Percentiles rank a stretch among this genome's conserved stretches.
phyloP scores from a whole-genome alignment of 306 rosid genomes.

The Hippophae gyantsensis region DNA sequence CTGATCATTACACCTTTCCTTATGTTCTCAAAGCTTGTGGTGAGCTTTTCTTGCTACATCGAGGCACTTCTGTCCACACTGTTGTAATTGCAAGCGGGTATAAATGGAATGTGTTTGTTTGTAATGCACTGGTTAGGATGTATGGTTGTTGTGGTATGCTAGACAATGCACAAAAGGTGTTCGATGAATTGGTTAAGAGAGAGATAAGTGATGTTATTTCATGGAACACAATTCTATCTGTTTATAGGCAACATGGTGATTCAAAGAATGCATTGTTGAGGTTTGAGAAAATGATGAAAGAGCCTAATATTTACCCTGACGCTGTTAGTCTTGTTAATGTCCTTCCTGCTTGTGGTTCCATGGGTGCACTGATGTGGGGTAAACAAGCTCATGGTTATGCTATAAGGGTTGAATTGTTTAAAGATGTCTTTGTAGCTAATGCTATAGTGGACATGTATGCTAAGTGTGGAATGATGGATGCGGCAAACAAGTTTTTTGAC shows the following conservation, averaged over 20 bases:
- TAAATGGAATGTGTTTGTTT: slow-evolving; percentile 58
- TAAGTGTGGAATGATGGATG: slow-evolving; percentile 61
- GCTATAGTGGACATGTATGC: slow-evolving; percentile 73
- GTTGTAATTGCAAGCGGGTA: slow-evolving; percentile 36
- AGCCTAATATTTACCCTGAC: slow-evolving; percentile 27
- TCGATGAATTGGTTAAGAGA: slow-evolving; percentile 47
- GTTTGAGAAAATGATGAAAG: slow-evolving; percentile 37
- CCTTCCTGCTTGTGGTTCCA: slow-evolving; percentile 63
- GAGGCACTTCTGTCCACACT: slow-evolving; percentile 49
- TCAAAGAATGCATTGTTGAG: slow-evolving; percentile 27
- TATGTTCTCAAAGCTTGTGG: slow-evolving; percentile 69
- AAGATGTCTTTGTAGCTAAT: slow-evolving; percentile 78
- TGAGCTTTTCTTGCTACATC: slow-evolving; percentile 23
- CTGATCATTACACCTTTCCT: slow-evolving; percentile 68
- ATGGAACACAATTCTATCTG: slow-evolving; percentile 68
- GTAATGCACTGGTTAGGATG: slow-evolving; percentile 67
- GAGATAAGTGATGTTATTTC: slow-evolving; percentile 61
- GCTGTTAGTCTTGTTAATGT: slow-evolving; percentile 62
- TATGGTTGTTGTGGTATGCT: slow-evolving; percentile 50
- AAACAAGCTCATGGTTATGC: slow-evolving; percentile 61
- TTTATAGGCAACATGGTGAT: slow-evolving; percentile 35
- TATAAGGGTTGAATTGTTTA: slow-evolving; percentile 48
- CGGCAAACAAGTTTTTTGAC: slow-evolving; percentile 54
- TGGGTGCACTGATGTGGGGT: slow-evolving; percentile 36
- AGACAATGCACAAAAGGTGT: slow-evolving; percentile 42